Evolutionary conservation across 768 basidiomycete genomes (phyloP), one percentile per base, ranked within the genome.

Genomic region (Suillus weaverae): DNA sequence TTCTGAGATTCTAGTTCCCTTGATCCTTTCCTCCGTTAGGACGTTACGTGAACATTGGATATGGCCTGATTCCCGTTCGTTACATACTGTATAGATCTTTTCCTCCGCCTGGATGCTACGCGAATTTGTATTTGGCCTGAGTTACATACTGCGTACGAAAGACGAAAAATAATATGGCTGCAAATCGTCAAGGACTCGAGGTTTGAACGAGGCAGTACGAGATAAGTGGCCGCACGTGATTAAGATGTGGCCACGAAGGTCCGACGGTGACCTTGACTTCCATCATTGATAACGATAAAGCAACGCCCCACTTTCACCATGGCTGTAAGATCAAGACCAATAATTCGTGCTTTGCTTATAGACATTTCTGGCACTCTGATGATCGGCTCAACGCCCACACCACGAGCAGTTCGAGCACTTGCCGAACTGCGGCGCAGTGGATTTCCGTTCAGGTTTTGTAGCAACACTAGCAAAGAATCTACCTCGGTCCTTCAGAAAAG

Each of bases 341-440:
- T 64, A 22, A 81, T 89, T 50, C 75, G 76, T 11, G 87, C 81
- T 0, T 67, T 89, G 0, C 82, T 90, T 22, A 81, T 91, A 60
- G 89, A 91, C 68, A 81, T 91, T 41, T 89, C 87, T 4, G 89
- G 90, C 0, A 91, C 86, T 1, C 74, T 92, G 5, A 84, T 89
- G 56, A 73, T 88, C 44, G 88, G 84, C 50, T 70, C 78, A 2
- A 74, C 73, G 0, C 79, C 89, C 0, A 88, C 82, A 0, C 78
- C 80, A 0, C 71, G 77, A 9, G 87, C 89, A 0, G 80, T 55
- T 5, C 54, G 66, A 8, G 71, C 74, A 3, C 66, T 75, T 18
- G 44, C 62, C 1, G 60, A 73, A 18, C 72, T 85, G 20, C 72
- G 77, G 3, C 65, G 64, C 2, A 72, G 77, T 20, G 63, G 65